Conservation (phyloP, 768 basidiomycete genomes). For the Pisolithus microcarpus region DNA sequence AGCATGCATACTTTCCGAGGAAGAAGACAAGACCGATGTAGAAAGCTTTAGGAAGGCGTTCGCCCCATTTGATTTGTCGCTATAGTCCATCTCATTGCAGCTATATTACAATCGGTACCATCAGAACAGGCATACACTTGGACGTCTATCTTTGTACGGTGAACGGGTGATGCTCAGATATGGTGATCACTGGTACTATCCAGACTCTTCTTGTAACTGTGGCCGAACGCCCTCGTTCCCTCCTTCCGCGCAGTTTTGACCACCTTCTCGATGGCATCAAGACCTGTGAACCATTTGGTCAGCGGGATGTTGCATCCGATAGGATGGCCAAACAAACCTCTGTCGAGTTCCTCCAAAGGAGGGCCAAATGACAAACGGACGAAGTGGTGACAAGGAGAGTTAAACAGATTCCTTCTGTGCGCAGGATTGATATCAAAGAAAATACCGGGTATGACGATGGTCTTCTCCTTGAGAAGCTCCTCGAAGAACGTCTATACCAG, state of each 20-base stretch:
- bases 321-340: conserved; percentile 37
- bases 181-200: conserved; percentile 26
- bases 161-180: conserved; percentile 10
- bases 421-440: conserved; percentile 78
- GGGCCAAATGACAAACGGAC: conserved; percentile 85
- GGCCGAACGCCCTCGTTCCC: conserved; percentile 58
- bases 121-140: background rate
- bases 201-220: conserved; percentile 58
- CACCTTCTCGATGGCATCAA: conserved; percentile 82
- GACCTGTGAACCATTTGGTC: conserved; percentile 34
- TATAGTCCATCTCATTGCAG: conserved; percentile 7
- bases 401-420: conserved; percentile 83
- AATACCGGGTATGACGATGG: conserved; percentile 86
- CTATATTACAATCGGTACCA: background rate
- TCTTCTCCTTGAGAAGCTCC: conserved; percentile 83
- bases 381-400: conserved; percentile 86
- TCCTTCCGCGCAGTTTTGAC: conserved; percentile 60
- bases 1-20: conserved; percentile 72
- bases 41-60: conserved; percentile 82
- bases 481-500: conserved; percentile 77
- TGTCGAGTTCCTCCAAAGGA: conserved; percentile 70
- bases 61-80: conserved; percentile 56
- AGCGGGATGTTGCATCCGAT: conserved; percentile 1
- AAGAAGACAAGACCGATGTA: conserved; percentile 80
- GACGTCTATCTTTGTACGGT: background rate